phyloP scores from a whole-genome alignment of 2,329 filamentous ascomycete genomes.

The Fusarium nelsonii region DNA sequence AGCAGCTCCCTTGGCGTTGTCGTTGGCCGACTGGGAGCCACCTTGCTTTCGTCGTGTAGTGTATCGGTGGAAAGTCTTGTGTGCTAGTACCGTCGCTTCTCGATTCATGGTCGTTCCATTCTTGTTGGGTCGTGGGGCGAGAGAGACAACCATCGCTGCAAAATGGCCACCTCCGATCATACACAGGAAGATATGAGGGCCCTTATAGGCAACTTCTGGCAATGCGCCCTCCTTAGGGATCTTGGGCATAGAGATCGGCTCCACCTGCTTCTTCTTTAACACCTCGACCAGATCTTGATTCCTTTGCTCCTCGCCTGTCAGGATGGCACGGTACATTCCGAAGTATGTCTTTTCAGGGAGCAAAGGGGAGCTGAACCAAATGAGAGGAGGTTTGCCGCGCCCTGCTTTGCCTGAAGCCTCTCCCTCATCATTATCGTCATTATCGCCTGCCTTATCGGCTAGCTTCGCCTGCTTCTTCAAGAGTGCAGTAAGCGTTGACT shows the following conservation, averaged over 20 bases:
- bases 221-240: conserved; percentile 69
- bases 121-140: conserved; percentile 83
- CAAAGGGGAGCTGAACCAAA: conserved; percentile 86
- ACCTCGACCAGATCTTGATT: conserved; percentile 72
- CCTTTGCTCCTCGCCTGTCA: conserved; percentile 77
- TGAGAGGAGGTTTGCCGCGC: conserved; percentile 76
- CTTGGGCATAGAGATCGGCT: conserved; percentile 67
- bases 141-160: conserved; percentile 92
- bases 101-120: conserved; percentile 78
- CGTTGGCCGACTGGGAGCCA: conserved; percentile 93
- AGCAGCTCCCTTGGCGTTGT: conserved; percentile 91
- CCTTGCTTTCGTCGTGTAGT: conserved; percentile 97
- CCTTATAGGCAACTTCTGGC: conserved; percentile 69
- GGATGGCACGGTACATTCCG: conserved; percentile 86
- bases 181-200: conserved; percentile 92
- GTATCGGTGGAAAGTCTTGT: conserved; percentile 98
- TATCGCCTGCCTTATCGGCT: conserved; percentile 63
- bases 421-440: conserved; percentile 59
- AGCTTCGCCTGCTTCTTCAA: conserved; percentile 87
- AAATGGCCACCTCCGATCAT: conserved; percentile 99
- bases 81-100: conserved; percentile 88
- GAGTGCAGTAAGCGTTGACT: conserved; percentile 79
- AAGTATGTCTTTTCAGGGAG: conserved; percentile 84
- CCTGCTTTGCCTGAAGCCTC: conserved; percentile 61
- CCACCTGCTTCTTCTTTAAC: conserved; percentile 81